Base-by-base conservation (phyloP, 1,139 yeast species). In the Casaregolazyma lundiana region DNA sequence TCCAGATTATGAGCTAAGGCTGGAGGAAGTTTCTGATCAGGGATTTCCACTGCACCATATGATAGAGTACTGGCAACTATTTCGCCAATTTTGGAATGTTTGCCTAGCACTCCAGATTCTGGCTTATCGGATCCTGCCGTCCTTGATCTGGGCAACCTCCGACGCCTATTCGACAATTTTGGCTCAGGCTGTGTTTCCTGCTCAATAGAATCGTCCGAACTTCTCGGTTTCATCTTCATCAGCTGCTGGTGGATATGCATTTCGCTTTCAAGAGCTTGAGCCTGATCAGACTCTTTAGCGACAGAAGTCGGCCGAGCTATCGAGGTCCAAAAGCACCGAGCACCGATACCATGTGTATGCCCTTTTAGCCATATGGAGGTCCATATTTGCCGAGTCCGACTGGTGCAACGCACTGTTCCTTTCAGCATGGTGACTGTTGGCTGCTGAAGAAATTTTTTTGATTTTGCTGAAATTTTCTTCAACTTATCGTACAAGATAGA, bases 1-100 rank as follows among this genome's bases (percentile, higher is more conserved):
- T 84, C 83, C 22, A 90, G 70, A 47, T 75, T 76, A 58, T 84
- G 87, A 2, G 81, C 76, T 38, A 89, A 67, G 20, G 52, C 54
- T 0, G 86, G 83, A 2, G 52, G 52, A 17, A 38, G 35, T 2
- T 63, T 60, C 46, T 63, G 65, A 30, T 49, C 50, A 3, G 50
- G 37, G 3, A 56, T 58, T 5, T 53, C 53, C 5, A 58, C 48
- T 2, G 61, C 50, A 8, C 46, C 40, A 44, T 53, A 57, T 6
- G 50, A 35, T 5, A 56, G 47, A 16, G 48, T 26, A 2, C 37
- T 15, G 6, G 50, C 15, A 24, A 30, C 32, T 13, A 52, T 19
- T 22, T 48, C 53, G 1, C 49, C 43, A 9, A 42, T 16, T 19
- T 37, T 39, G 19, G 30, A 19, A 32, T 30, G 35, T 2, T 42